Evolutionary conservation across 2,329 filamentous ascomycete genomes (phyloP).

Genomic region (Annulohypoxylon truncatum): DNA sequence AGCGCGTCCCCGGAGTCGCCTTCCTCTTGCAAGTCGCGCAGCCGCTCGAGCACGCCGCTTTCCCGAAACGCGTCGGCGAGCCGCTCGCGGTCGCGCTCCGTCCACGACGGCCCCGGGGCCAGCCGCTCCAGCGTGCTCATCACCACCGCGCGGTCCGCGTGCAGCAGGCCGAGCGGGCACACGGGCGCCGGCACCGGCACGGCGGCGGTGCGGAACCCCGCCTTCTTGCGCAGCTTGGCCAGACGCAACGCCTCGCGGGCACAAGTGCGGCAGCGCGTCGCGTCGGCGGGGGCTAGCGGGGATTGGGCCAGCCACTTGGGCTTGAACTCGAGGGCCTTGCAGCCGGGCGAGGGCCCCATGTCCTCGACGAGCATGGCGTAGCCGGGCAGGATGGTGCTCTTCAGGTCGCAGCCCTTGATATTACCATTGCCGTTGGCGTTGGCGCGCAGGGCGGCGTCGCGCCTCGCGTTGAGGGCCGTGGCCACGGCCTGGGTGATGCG

Average conservation of each 20-base stretch:
- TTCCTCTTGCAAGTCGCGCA: constrained; percentile 51
- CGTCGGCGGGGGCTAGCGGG: constrained; percentile 71
- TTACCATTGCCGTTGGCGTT: too few relatives aligned
- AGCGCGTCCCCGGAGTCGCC: constrained; percentile 60
- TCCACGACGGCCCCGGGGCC: constrained; percentile 46
- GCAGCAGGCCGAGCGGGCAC: constrained; percentile 74
- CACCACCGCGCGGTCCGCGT: constrained; percentile 59
- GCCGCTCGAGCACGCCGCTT: constrained; percentile 53
- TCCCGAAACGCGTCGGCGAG: constrained; percentile 54
- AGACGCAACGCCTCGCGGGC: constrained; percentile 64
- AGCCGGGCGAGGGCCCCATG: constrained; percentile 65
- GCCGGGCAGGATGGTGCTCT: constrained; percentile 65
- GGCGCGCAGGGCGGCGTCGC: constrained; percentile 63
- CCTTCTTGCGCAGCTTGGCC: constrained; percentile 56
- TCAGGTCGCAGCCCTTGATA: constrained; percentile 62
- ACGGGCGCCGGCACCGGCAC: constrained; percentile 56
- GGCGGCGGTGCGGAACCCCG: constrained; percentile 52
- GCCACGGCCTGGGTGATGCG: constrained; percentile 54
- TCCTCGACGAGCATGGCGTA: constrained; percentile 79
- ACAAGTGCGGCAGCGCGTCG: constrained; percentile 79
- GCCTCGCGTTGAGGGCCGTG: constrained; percentile 66
- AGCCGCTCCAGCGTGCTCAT: constrained; percentile 58
- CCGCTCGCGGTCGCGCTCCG: constrained; percentile 48
- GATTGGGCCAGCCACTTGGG: constrained; percentile 87
- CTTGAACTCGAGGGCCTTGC: constrained; percentile 76